phyloP scores from a whole-genome alignment of 257 asterid genomes.

The Henckelia pumila region DNA sequence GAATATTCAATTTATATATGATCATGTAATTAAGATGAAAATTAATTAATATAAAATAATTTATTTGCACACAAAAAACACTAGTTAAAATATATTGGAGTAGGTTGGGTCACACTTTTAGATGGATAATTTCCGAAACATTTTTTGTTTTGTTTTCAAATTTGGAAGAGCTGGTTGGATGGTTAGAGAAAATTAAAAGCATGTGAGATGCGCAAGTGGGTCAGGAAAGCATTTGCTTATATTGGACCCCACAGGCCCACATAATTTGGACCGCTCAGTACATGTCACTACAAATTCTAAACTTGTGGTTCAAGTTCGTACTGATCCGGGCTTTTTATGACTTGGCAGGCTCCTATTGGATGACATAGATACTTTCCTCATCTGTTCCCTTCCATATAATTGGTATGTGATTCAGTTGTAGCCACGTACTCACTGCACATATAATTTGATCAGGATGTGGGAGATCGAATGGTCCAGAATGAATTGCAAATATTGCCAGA shows the following conservation, averaged over 20 bases:
- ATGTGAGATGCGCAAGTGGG: not conserved
- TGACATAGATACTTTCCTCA: not conserved
- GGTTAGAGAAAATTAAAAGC: not conserved
- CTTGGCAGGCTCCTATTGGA: slow-evolving; percentile 15
- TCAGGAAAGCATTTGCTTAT: not conserved
- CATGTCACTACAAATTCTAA: slow-evolving; percentile 2
- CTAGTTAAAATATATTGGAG: too few species aligned
- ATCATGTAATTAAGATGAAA: too few species aligned
- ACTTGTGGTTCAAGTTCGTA: slow-evolving; percentile 25
- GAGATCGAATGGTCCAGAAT: too few species aligned
- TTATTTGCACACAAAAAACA: too few species aligned
- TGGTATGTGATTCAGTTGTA: not conserved
- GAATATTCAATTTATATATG: too few species aligned
- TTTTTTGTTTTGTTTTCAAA: too few species aligned
- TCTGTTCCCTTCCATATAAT: not conserved
- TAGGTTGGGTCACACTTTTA: not conserved
- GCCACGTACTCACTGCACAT: too few species aligned
- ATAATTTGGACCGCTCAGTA: not conserved
- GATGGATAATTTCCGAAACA: too few species aligned
- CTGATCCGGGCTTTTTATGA: not conserved
- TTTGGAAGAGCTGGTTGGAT: too few species aligned
- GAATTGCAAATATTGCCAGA: too few species aligned
- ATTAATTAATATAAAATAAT: too few species aligned
- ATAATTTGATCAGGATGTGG: too few species aligned
- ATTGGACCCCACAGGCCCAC: slow-evolving; percentile 21